Conservation (phyloP, 345 rosid genomes). For the Leavenworthia alabamica region DNA sequence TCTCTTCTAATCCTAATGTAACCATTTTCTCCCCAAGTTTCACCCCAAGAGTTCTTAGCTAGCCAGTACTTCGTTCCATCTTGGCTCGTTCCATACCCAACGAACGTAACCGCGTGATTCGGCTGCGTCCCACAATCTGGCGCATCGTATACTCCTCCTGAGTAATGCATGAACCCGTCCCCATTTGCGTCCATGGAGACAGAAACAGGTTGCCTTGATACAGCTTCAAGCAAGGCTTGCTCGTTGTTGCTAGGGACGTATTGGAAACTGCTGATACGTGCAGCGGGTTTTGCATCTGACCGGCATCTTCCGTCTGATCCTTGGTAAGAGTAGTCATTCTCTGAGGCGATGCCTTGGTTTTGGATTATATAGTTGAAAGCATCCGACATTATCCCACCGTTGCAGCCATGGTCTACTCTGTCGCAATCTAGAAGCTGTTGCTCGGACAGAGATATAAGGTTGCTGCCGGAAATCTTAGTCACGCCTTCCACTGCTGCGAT, state of each 20-base stretch:
- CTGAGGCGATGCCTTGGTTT: constrained; percentile 45
- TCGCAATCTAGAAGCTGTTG: constrained; percentile 31
- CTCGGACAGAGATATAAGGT: constrained; percentile 22
- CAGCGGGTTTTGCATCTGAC: constrained; percentile 23
- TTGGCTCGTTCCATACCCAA: constrained; percentile 44
- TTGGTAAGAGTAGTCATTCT: constrained; percentile 41
- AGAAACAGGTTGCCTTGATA: constrained; percentile 49
- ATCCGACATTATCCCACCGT: constrained; percentile 52
- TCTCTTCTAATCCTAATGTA: constrained; percentile 49
- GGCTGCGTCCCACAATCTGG: constrained; percentile 32
- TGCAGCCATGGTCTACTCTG: constrained; percentile 35
- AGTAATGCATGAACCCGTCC: constrained; percentile 37
- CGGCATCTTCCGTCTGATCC: constrained; percentile 29
- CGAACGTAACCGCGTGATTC: constrained; percentile 45
- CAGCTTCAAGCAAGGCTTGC: constrained; percentile 43
- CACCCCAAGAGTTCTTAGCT: constrained; percentile 57
- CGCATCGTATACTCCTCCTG: constrained; percentile 39
- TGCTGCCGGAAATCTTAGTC: constrained; percentile 16
- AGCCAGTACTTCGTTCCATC: constrained; percentile 53
- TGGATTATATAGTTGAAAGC: constrained; percentile 42
- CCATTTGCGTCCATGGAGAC: constrained; percentile 38
- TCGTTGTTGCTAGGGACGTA: constrained; percentile 45
- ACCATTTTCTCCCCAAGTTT: constrained; percentile 49
- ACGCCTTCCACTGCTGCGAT: constrained; percentile 47
- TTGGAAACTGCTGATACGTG: constrained; percentile 42